phyloP scores from a whole-genome alignment of 2,329 filamentous ascomycete genomes.

The Neonectria coccinea region DNA sequence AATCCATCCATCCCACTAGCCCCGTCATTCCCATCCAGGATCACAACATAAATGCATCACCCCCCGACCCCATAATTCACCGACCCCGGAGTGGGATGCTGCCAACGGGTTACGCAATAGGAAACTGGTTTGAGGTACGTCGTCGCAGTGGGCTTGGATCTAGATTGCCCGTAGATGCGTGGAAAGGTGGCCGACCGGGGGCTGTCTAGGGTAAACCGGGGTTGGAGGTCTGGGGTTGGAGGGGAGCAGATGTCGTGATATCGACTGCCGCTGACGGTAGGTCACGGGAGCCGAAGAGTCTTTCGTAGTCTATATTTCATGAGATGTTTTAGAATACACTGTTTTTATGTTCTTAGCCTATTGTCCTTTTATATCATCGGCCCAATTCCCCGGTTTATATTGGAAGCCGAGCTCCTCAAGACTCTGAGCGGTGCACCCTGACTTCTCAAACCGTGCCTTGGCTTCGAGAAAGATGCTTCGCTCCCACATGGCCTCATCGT shows the following conservation, averaged over 20 bases:
- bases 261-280: slow-evolving; percentile 9
- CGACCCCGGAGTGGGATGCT: slow-evolving; percentile 29
- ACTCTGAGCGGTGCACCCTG: slow-evolving; percentile 72
- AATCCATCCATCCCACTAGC: slow-evolving; percentile 39
- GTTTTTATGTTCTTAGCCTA: background rate
- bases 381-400: slow-evolving; percentile 54
- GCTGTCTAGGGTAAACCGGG: slow-evolving; percentile 10
- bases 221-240: background rate
- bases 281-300: slow-evolving; percentile 6
- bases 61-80: slow-evolving; percentile 34
- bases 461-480: slow-evolving; percentile 75
- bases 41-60: slow-evolving; percentile 41
- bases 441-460: slow-evolving; percentile 76
- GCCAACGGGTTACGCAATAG: slow-evolving; percentile 16
- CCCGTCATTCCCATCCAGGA: slow-evolving; percentile 41
- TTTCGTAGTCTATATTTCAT: slow-evolving; percentile 7
- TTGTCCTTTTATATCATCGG: slow-evolving; percentile 14
- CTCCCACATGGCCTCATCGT: slow-evolving; percentile 77
- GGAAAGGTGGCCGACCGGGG: background rate
- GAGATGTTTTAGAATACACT: background rate
- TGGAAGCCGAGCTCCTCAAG: slow-evolving; percentile 79
- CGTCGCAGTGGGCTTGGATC: background rate
- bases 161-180: background rate
- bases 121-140: slow-evolving; percentile 12
- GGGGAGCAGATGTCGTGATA: slow-evolving; percentile 24